Base-by-base conservation (phyloP, 1,284 basidiomycete species). In the Melampsora americana region DNA sequence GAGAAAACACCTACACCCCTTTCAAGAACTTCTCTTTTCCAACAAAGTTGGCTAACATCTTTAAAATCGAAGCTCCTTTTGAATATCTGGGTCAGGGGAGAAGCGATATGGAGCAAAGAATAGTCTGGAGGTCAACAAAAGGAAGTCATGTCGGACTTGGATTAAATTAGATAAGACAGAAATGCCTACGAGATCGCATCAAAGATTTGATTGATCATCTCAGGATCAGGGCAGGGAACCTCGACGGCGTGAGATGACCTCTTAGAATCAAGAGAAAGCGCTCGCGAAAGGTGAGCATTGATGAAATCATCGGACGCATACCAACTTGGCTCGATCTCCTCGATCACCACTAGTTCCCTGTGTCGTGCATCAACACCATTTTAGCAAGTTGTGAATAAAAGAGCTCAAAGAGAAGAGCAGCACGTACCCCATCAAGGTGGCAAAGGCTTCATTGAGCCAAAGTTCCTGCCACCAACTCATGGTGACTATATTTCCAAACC, bases 191-290 rank as follows among this genome's bases (percentile, higher is more conserved):
- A 92, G 76, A 94, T 85, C 6, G 87, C 86, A 81, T 95, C 93
- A 82, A 95, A 94, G 74, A 95, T 93, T 87, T 91, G 81, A 82
- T 90, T 90, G 80, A 94, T 91, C 82, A 91, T 88, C 81, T 91
- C 90, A 16, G 92, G 90, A 82, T 95, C 91, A 0, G 92, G 91
- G 81, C 91, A 93, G 11, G 90, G 90, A 26, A 97, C 92, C 84
- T 99, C 93, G 81, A 99, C 93, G 0, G 95, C 92, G 83, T 99
- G 95, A 42, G 92, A 95, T 18, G 93, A 95, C 18, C 91, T 85
- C 83, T 95, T 93, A 12, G 92, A 88, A 81, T 99, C 95, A 73
- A 97, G 87, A 48, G 86, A 85, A 44, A 96, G 86, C 16, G 95
- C 93, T 35, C 83, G 80, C 62, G 84, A 83, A 39, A 87, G 82